phyloP scores from a whole-genome alignment of 2,329 filamentous ascomycete genomes.

The Akanthomyces lecanii region DNA sequence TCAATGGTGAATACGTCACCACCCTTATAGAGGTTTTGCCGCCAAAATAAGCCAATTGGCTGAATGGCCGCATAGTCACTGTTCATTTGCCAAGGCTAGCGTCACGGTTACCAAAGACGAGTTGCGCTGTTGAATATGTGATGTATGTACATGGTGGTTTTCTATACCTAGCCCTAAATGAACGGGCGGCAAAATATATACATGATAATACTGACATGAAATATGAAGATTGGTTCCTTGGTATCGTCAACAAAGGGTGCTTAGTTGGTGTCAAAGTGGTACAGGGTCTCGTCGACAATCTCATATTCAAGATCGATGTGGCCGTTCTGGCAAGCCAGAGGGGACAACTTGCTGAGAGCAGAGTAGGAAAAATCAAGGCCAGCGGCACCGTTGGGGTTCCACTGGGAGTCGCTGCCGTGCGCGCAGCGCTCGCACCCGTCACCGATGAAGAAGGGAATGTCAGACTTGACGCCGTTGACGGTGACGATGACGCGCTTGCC shows the following conservation, averaged over 20 bases:
- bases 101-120: no score
- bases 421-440: slow-evolving; percentile 20
- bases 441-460: slow-evolving; percentile 19
- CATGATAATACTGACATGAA: neutral
- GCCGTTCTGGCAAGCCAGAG: slow-evolving; percentile 17
- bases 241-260: no score
- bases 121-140: neutral
- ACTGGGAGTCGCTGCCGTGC: slow-evolving; percentile 10
- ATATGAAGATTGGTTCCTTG: neutral
- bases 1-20: neutral
- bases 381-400: slow-evolving; percentile 19
- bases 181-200: neutral
- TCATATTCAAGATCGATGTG: slow-evolving; percentile 20
- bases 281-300: slow-evolving; percentile 20
- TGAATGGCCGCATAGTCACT: neutral
- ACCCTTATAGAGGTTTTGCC: no score
- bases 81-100: no score
- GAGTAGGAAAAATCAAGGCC: slow-evolving; percentile 20
- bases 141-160: neutral
- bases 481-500: slow-evolving; percentile 20
- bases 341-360: slow-evolving; percentile 14
- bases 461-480: slow-evolving; percentile 17
- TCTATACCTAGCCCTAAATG: neutral
- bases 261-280: slow-evolving; percentile 18
- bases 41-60: no score